Conservation (phyloP, 2,329 filamentous ascomycete species). For the Neophaeococcomyces aloes region DNA sequence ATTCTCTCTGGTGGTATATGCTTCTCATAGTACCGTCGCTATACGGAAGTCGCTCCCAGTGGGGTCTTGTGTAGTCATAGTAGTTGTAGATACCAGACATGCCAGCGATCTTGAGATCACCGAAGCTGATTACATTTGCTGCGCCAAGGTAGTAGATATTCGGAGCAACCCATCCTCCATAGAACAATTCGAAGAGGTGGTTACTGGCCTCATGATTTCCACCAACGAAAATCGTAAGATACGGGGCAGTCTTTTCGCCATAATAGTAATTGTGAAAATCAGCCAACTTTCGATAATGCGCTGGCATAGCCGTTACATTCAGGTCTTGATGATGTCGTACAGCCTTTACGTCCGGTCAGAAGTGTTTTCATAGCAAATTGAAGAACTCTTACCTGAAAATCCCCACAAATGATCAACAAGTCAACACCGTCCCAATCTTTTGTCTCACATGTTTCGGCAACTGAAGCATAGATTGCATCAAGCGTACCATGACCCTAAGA, state of each 20-base stretch:
- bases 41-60: constrained; percentile 80
- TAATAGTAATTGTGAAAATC: constrained; percentile 95
- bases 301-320: constrained; percentile 76
- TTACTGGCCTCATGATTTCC: constrained; percentile 94
- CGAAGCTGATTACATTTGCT: constrained; percentile 75
- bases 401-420: constrained; percentile 85
- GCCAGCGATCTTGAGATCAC: constrained; percentile 75
- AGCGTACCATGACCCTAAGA: constrained; percentile 77
- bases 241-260: constrained; percentile 65
- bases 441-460: constrained; percentile 55
- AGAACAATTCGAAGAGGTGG: constrained; percentile 83
- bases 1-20: constrained; percentile 81
- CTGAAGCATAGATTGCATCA: constrained; percentile 78
- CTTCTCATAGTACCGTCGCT: constrained; percentile 62
- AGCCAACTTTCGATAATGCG: constrained; percentile 75
- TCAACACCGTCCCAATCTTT: constrained; percentile 76
- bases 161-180: constrained; percentile 92
- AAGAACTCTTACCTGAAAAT: constrained; percentile 61
- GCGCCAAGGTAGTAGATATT: constrained; percentile 97
- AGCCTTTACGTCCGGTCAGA: constrained; percentile 43
- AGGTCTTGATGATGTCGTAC: constrained; percentile 82
- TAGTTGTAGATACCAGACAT: constrained; percentile 94
- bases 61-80: constrained; percentile 71
- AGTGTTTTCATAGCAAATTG: constrained; percentile 5
- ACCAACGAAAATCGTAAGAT: constrained; percentile 81